Base-by-base conservation (phyloP, 768 basidiomycete genomes). In the Pulveroboletus frians region DNA sequence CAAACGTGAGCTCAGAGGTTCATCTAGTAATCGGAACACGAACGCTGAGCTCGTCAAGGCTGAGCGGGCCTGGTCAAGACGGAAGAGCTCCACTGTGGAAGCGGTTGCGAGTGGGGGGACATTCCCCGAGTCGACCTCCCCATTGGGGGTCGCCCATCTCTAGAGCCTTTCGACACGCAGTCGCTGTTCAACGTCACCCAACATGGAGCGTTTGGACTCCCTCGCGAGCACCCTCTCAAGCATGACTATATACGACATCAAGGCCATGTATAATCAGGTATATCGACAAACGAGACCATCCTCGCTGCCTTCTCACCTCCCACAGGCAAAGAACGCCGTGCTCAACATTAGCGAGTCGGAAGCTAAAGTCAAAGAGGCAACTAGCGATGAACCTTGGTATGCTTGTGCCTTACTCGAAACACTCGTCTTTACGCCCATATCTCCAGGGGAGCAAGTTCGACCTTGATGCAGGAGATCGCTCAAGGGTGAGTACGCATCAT, bases 401-500 rank as follows among this genome's bases (percentile, higher is more conserved):
- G 81, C 71, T n/a, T n/a, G 29, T 14, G 8, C 23, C 31, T 27
- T 21, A 5, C 11, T 43, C 20, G 9, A 9, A 29, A n/a, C 18
- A 30, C 36, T 13, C 8, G 3, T 29, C 11, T 44, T 59, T 39
- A 57, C 47, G 39, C 21, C 14, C 36, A 26, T n/a, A 14, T 43
- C 45, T 41, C 51, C 57, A 96, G 94, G 95, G 95, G 96, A 15
- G 95, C 95, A 51, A 93, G 90, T 64, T 96, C 94, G 42, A 94
- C 93, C 21, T 71, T 98, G 69, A 98, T 98, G 96, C 89, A 92
- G 65, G 93, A 98, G 59, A 98, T 99, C 56, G 93, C 96, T 11
- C 88, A 92, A 78, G 92, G 89, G 94, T 95, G 56, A 59, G 85
- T 75, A 7, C 50, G 43, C 15, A 5, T 41, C 37, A 38, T 26